These are phyloP conservation scores for Fusarium multiceps DNA, from an alignment of 2,329 filamentous ascomycete genomes.

Conservation along the genomic window DNA sequence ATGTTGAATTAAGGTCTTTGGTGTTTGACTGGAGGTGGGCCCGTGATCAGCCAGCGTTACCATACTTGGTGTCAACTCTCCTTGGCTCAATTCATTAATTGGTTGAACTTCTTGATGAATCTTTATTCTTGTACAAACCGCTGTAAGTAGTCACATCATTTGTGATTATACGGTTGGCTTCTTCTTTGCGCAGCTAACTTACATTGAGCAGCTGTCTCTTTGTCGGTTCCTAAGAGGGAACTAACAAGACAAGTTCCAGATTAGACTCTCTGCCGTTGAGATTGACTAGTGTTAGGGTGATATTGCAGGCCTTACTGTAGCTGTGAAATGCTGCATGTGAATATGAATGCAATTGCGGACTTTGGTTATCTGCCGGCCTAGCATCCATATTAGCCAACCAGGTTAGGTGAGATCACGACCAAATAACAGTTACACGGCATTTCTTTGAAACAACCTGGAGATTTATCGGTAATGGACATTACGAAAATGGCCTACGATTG, in stretches of 20 bases:
- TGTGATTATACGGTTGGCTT: background rate
- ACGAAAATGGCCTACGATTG: background rate
- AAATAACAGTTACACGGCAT: background rate
- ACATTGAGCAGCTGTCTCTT: background rate
- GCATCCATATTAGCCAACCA: background rate
- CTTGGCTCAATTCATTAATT: background rate
- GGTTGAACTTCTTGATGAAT: background rate
- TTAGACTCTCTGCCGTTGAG: background rate
- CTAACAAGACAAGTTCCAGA: background rate
- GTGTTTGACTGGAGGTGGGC: background rate
- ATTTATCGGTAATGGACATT: background rate
- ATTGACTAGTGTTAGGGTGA: background rate
- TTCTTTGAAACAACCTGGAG: background rate
- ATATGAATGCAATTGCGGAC: background rate
- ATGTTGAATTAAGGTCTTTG: constrained; percentile 1
- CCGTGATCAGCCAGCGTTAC: background rate
- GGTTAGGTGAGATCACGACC: background rate
- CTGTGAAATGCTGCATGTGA: background rate
- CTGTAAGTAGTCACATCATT: background rate
- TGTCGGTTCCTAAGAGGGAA: background rate
- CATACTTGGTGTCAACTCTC: background rate
- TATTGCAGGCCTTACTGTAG: background rate
- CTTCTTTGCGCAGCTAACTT: background rate
- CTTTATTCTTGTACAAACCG: background rate
- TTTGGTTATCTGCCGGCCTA: background rate